Conservation (phyloP, 495 filamentous ascomycete genomes). For the Penicillium canescens region DNA sequence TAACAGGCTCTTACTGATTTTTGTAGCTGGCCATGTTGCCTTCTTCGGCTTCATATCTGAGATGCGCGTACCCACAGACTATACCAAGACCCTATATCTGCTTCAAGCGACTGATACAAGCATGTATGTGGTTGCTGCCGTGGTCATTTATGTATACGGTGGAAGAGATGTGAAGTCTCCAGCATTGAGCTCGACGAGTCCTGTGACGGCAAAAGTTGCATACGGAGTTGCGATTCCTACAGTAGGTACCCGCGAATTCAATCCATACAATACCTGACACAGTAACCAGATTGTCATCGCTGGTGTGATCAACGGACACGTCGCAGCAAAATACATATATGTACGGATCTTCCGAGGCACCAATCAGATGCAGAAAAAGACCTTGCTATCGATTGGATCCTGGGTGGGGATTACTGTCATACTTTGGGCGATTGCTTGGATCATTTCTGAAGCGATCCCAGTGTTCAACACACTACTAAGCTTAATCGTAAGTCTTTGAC, state of each 20-base stretch:
- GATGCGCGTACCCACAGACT: slow-evolving; percentile 67
- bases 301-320: slow-evolving; percentile 70
- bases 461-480: slow-evolving; percentile 67
- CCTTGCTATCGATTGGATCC: slow-evolving; percentile 43
- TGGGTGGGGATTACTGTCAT: slow-evolving; percentile 59
- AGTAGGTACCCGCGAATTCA: slow-evolving; percentile 25
- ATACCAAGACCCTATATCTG: slow-evolving; percentile 62
- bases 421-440: slow-evolving; percentile 67
- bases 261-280: slow-evolving; percentile 24
- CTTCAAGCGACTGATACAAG: slow-evolving; percentile 64
- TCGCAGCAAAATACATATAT: slow-evolving; percentile 65
- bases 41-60: slow-evolving; percentile 78
- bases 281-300: slow-evolving; percentile 46
- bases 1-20: background rate
- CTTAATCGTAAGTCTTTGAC: slow-evolving; percentile 37
- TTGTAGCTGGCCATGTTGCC: slow-evolving; percentile 60
- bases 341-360: slow-evolving; percentile 59
- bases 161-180: slow-evolving; percentile 68
- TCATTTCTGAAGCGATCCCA: slow-evolving; percentile 72
- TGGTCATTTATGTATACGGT: slow-evolving; percentile 68
- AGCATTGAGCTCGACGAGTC: slow-evolving; percentile 67
- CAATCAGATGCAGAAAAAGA: slow-evolving; percentile 59
- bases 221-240: slow-evolving; percentile 80
- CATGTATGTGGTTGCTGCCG: slow-evolving; percentile 57
- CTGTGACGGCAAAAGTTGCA: slow-evolving; percentile 62